Conservation (phyloP, 495 filamentous ascomycete species). For the Bacidia gigantensis region DNA sequence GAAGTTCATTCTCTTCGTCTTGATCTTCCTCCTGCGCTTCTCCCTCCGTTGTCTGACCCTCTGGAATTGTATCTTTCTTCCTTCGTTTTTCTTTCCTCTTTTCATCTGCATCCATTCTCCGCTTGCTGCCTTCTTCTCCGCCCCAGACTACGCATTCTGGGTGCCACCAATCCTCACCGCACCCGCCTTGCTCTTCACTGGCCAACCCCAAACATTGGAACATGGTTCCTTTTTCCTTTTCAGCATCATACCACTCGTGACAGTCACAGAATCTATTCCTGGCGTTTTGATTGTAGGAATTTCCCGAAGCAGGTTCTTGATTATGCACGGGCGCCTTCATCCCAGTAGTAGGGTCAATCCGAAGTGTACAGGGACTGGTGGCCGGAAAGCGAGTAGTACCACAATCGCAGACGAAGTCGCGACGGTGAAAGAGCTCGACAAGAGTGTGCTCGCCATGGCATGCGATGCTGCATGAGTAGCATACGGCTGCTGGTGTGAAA, state of each 20-base stretch:
- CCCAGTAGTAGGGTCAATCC: conserved; percentile 58
- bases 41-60: conserved; percentile 14
- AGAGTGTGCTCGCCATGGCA: conserved; percentile 92
- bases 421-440: conserved; percentile 91
- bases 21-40: conserved; percentile 27
- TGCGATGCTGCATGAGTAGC: conserved; percentile 91
- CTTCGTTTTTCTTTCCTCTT: conserved; percentile 11
- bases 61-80: conserved; percentile 15
- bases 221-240: conserved; percentile 93
- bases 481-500: conserved; percentile 72
- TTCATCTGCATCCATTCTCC: conserved; percentile 24
- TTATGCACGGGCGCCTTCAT: conserved; percentile 62
- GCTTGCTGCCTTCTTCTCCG: conserved; percentile 40
- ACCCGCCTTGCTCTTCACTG: conserved; percentile 64
- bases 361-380: conserved; percentile 59
- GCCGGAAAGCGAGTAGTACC: conserved; percentile 69
- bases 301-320: conserved; percentile 53
- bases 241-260: conserved; percentile 66
- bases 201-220: conserved; percentile 91
- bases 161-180: conserved; percentile 99
- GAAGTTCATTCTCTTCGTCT: conserved; percentile 44
- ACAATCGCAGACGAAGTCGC: conserved; percentile 93
- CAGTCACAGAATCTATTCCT: conserved; percentile 88
- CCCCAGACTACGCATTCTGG: conserved; percentile 83
- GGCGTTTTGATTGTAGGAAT: conserved; percentile 93